Evolutionary conservation across 257 asterid genomes (phyloP), one percentile per base, ranked within the genome.

Genomic region (Przewalskia tangutica): DNA sequence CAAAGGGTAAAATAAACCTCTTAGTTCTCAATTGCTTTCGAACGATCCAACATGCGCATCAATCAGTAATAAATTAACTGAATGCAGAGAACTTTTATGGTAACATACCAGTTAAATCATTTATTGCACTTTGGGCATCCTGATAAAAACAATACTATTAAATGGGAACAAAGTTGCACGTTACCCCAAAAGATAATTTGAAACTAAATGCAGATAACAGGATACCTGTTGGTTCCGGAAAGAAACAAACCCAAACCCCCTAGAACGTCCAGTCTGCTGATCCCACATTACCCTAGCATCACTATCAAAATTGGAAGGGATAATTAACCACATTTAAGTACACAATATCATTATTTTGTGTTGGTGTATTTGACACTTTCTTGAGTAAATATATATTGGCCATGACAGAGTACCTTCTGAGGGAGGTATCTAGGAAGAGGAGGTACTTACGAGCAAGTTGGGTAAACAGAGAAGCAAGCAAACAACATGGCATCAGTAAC

Each of bases 251-350:
- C 99, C 99, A 82, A 88, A 95, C 6, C 99, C 99, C 90, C 98
- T 95, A 48, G 98, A 95, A 56, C 97, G 98, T 79, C 96, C 97
- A 79, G 97, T 95, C 86, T 90, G 90, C 88, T 95, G 98, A 90
- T 95, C 98, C 98, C 98, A 95, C 97, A 95, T 93, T 76, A 95
- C 98, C 90, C 94, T 90, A 40, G 97, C 98, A 89, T 93, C 98
- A 86, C 98, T 95, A 82, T 14, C 46, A 50, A 27, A 27, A 51
- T 75, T 13, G 62, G 62, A 50, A 50, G 40, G 60, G 63, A 50
- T 16, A 75, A 75, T 75, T 75, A 75, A 62, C 80, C 60, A 73
- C 42, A 73, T 12, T 23, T 73, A 14, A 73, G 62, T 50, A 50
- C 42, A 50, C 27, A 18, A 58, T 50, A 7, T 70, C 34, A 50